Evolutionary conservation across 163 green algal species (phyloP).

Genomic region (Scenedesmus sp.): DNA sequence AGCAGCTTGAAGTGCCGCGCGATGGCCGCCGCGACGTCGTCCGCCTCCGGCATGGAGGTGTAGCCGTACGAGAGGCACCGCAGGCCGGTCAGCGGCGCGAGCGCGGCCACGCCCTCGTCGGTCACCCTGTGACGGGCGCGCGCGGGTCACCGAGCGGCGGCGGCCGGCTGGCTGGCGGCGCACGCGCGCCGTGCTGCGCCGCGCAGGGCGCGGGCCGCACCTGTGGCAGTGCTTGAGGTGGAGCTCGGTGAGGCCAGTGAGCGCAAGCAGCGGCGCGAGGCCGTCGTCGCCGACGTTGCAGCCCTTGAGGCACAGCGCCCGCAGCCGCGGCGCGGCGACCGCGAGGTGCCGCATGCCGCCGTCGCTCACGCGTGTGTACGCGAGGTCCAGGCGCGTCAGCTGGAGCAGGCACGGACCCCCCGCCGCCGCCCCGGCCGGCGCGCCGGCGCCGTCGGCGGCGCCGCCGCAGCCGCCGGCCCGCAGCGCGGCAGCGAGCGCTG

Average conservation of each 20-base stretch:
- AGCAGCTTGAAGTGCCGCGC: constrained; percentile 23
- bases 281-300: constrained; percentile 44
- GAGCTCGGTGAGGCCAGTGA: constrained; percentile 19
- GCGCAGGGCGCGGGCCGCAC: too few species aligned
- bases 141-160: too few species aligned
- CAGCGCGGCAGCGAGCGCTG: background rate
- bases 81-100: background rate
- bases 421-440: too few species aligned
- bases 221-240: constrained; percentile 44
- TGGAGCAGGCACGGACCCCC: background rate
- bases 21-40: constrained; percentile 21
- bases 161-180: too few species aligned
- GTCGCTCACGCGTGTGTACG: constrained; percentile 41
- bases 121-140: constrained; percentile 18
- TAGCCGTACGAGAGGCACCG: constrained; percentile 9
- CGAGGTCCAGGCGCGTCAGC: constrained; percentile 11
- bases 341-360: constrained; percentile 16
- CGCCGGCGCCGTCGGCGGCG: background rate
- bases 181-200: too few species aligned
- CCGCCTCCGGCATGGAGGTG: constrained; percentile 36
- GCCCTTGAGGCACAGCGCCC: constrained; percentile 8
- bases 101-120: background rate
- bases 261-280: constrained; percentile 22
- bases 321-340: background rate
- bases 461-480: background rate